Percentiles rank a stretch among this genome's conserved stretches.
These are phyloP conservation scores for Candida broadrunensis DNA, from an alignment of 805 yeast genomes.

Conservation along the genomic window DNA sequence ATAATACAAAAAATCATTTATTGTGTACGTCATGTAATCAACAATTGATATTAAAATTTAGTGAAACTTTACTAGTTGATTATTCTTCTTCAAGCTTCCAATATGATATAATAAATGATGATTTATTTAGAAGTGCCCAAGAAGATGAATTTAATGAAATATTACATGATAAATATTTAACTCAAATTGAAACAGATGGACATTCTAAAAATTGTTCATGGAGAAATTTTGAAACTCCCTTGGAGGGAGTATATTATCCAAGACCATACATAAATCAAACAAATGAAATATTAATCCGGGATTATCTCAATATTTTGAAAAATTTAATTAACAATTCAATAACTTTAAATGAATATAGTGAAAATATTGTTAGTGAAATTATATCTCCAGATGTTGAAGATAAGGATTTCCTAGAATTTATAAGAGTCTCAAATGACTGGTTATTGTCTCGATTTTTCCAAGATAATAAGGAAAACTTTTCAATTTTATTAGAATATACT, in stretches of 20 bases:
- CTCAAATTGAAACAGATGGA: slow-evolving; percentile 20
- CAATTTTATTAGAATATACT: slow-evolving; percentile 16
- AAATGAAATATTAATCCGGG: slow-evolving; percentile 23
- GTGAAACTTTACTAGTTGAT: slow-evolving; percentile 6
- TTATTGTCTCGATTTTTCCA: slow-evolving; percentile 25
- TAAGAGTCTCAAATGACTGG: slow-evolving; percentile 28
- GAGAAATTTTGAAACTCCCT: slow-evolving; percentile 32
- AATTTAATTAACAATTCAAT: slow-evolving; percentile 23
- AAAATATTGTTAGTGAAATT: slow-evolving; percentile 3
- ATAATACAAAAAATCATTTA: slow-evolving; percentile 26
- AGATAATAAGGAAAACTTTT: slow-evolving; percentile 35
- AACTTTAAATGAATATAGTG: slow-evolving; percentile 11
- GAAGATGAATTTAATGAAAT: slow-evolving; percentile 18
- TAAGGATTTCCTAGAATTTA: slow-evolving; percentile 10
- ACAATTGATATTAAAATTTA: slow-evolving; percentile 27
- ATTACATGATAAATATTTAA: slow-evolving; percentile 21
- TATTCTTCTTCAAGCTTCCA: background rate
- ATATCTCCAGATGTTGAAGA: slow-evolving; percentile 5
- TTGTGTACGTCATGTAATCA: slow-evolving; percentile 31
- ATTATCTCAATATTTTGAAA: slow-evolving; percentile 25
- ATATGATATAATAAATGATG: slow-evolving; percentile 1
- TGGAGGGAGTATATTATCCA: slow-evolving; percentile 30
- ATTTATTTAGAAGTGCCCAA: slow-evolving; percentile 2
- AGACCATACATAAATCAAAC: slow-evolving; percentile 30
- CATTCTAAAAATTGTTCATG: slow-evolving; percentile 35